phyloP scores from a whole-genome alignment of 108 stramenopile species.

The Pelagomonas calceolata region DNA sequence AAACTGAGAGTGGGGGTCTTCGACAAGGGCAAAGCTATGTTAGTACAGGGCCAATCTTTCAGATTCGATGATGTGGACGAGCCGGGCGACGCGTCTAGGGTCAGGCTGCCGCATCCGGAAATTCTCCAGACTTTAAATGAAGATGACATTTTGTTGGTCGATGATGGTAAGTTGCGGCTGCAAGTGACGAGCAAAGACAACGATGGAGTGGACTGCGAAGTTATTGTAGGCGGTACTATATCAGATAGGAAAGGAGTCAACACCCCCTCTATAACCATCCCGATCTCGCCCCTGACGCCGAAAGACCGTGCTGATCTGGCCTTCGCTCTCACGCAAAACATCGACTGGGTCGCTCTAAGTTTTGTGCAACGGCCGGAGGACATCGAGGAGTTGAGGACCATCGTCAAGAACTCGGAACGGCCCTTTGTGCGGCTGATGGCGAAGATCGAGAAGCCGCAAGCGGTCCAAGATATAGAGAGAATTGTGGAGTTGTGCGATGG shows the following conservation, averaged over 20 bases:
- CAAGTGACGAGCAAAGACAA: conserved; percentile 63
- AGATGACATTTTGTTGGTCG: conserved; percentile 76
- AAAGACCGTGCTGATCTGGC: conserved; percentile 80
- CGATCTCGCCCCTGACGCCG: conserved; percentile 76
- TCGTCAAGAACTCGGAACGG: conserved; percentile 37
- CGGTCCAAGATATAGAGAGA: conserved; percentile 47
- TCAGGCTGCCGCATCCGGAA: conserved; percentile 83
- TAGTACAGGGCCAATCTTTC: conserved; percentile 67
- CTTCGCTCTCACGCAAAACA: conserved; percentile 72
- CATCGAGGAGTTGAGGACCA: conserved; percentile 63
- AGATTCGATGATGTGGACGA: conserved; percentile 68
- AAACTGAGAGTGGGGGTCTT: conserved; percentile 85
- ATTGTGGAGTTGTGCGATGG: conserved; percentile 78
- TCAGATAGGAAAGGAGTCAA: conserved; percentile 61
- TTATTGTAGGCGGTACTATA: conserved; percentile 74
- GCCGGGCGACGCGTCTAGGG: conserved; percentile 68
- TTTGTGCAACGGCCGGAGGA: conserved; percentile 82
- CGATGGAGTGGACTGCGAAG: conserved; percentile 65
- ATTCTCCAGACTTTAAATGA: conserved; percentile 70
- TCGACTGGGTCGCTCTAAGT: conserved; percentile 89
- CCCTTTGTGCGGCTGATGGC: conserved; percentile 72
- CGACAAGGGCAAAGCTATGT: conserved; percentile 37
- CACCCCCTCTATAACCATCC: conserved; percentile 41
- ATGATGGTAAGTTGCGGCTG: conserved; percentile 89
- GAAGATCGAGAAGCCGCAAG: conserved; percentile 87